A percentile compares a stretch with the other conserved stretches of the same genome.
These are phyloP conservation scores for Paracamarosporium sp. DNA, from an alignment of 2,329 filamentous ascomycete genomes.

Conservation along the genomic window DNA sequence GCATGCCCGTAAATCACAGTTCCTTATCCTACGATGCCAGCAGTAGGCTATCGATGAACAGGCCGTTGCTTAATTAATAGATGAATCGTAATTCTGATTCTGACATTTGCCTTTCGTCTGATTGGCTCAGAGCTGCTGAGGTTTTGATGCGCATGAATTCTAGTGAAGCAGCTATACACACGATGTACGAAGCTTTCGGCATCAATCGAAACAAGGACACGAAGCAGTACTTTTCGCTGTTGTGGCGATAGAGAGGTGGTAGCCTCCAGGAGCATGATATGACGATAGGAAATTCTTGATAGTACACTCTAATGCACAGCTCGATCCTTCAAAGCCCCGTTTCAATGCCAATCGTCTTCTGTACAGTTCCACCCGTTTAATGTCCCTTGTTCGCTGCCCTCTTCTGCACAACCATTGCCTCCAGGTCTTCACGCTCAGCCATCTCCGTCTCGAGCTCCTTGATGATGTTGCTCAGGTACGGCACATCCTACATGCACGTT, in stretches of 20 bases:
- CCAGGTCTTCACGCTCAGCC: constrained; percentile 72
- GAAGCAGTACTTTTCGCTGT: neutral
- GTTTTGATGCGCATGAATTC: neutral
- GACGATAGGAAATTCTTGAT: constrained; percentile 31
- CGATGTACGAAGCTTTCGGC: neutral
- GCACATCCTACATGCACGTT: constrained; percentile 61
- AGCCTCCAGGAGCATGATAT: neutral
- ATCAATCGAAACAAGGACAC: neutral
- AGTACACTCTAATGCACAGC: constrained; percentile 51
- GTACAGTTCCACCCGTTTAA: constrained; percentile 26
- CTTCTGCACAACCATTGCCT: constrained; percentile 67
- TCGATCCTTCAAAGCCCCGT: constrained; percentile 17
- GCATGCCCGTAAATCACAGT: neutral
- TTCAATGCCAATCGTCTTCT: constrained; percentile 19
- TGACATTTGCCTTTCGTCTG: neutral
- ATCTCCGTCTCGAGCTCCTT: constrained; percentile 71
- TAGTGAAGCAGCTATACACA: neutral
- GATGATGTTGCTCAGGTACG: constrained; percentile 73
- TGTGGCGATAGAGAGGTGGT: neutral
- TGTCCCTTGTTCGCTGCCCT: constrained; percentile 37
- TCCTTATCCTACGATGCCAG: neutral
- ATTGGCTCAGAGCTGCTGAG: neutral
- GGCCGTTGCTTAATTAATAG: too few species aligned
- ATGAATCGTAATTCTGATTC: neutral
- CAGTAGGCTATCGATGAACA: neutral